These are phyloP conservation scores for Chamaecyparis obtusa DNA, from an alignment of 75 land plant species.

Conservation along the genomic window DNA sequence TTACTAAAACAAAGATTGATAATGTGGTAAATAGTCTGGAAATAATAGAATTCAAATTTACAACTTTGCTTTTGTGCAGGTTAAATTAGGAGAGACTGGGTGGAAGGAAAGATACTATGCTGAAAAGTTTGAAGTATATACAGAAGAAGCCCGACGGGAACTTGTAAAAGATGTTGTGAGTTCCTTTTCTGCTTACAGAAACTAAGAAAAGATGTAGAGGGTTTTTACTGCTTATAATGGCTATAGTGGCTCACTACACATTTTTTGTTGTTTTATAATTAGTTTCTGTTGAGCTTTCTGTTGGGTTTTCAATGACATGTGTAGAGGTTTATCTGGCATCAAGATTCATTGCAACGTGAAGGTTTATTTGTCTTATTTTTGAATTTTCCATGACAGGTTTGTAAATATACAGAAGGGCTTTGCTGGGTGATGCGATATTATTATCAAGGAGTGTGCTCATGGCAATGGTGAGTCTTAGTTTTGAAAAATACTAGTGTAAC, in stretches of 20 bases:
- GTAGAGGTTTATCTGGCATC: background rate
- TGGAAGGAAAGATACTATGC: slow-evolving; percentile 53
- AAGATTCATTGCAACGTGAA: background rate
- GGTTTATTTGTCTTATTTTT: background rate
- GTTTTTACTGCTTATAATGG: background rate
- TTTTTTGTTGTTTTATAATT: background rate
- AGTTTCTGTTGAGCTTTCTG: background rate
- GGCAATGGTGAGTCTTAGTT: slow-evolving; percentile 33
- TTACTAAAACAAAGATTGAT: too few species aligned
- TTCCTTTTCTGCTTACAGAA: background rate
- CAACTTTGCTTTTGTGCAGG: slow-evolving; percentile 10
- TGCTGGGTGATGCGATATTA: slow-evolving; percentile 46
- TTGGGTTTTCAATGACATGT: background rate
- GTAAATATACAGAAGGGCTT: slow-evolving; percentile 40
- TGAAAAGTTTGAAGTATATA: slow-evolving; percentile 36
- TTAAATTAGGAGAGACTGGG: slow-evolving; percentile 44
- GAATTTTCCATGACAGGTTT: slow-evolving; percentile 22
- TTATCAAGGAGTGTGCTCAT: slow-evolving; percentile 40
- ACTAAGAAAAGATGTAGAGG: background rate
- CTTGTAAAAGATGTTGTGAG: slow-evolving; percentile 40
- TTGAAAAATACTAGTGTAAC: background rate
- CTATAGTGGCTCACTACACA: background rate
- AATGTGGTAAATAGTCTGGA: background rate
- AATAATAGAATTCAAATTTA: background rate
- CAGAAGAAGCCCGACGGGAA: slow-evolving; percentile 27